Base-by-base conservation (phyloP, 768 basidiomycete species). In the Phanerodontia chrysosporium region DNA sequence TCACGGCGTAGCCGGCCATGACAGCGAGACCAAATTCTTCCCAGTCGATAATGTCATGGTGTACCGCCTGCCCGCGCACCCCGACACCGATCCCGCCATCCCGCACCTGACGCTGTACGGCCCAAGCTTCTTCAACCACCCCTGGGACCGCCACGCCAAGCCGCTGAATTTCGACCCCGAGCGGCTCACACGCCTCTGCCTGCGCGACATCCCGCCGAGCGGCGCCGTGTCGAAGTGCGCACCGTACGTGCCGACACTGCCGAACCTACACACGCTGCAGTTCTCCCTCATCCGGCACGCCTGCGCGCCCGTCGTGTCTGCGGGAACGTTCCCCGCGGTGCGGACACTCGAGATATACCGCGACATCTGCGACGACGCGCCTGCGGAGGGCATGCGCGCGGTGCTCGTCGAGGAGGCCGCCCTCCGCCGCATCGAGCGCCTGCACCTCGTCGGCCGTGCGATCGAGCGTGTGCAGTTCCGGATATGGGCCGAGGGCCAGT, bases 11-110 rank as follows among this genome's bases (percentile, higher is more conserved):
- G 22, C 32, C 25, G 46, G 46, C 8, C 46, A 48, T 5, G 46
- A 48, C 27, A 25, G 16, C 16, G 46, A 18, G 21, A 48, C 5
- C 5, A 10, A 48, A 18, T 25, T 27, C 39, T 57, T 61, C 55
- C 60, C 60, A 2, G 24, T 61, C 56, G 60, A 61, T 51, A 61
- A 61, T 51, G 44, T 61, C 51, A 49, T 61, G 18, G 51, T 61
- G 21, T 61, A 61, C 32, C 44, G 49, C 14, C 51, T 61, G 2
- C 57, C 60, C 8, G 14, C 53, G 22, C 29, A 16, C n/a, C 60
- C 60, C 18, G 18, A 42, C 14, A 39, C 55, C 24, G 35, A 48
- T 22, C 14, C 21, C 42, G 42, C 57, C 30, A 58, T 61, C 25
- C 57, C 60, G 18, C 22, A 44, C 24, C 51, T 61, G 14, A 44